Base-by-base conservation (phyloP, 768 basidiomycete species). In the Trametes cubensis region DNA sequence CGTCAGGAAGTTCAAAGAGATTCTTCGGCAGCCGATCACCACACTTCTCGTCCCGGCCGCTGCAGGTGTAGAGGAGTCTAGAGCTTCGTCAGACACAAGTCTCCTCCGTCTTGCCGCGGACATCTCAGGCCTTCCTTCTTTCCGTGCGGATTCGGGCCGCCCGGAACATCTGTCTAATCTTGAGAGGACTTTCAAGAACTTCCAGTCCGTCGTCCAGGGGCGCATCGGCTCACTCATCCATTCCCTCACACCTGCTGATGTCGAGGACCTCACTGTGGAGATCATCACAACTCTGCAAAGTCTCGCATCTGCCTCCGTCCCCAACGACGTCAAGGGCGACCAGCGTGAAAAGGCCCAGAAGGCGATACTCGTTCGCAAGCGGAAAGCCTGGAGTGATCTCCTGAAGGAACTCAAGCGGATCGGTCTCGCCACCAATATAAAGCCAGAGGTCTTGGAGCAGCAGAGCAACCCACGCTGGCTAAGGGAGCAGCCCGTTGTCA, bases 301-400 rank as follows among this genome's bases (percentile, higher is more conserved):
- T 39, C 81, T 98, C 25, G 80, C 86, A 1, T 75, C 73, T 2
- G 68, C 80, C 17, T 58, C 77, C 0, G 68, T 85, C 44, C 78
- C 85, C 4, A 60, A 72, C 17, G 78, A 78, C 18, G 71, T 77
- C 39, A 73, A 76, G 13, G 73, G 73, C 58, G 83, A 85, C 56
- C 83, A 77, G 67, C 84, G 79, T 62, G 83, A 76, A 61, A 91
- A 85, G 76, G 83, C 81, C 66, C 80, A 76, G 55, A 95, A 95
- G 72, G 84, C 86, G 21, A 75, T 98, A 11, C 78, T 90, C 42
- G 83, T 84, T 4, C 84, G 92, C 50, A 99, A 98, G 77, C 80
- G 90, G 63, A 92, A 92, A 70, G 95, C 95, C 0, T 94, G 89
- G 84, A 87, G 89, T 26, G 95, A 98, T 71, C 79, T 97, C 20